Base-by-base conservation (phyloP, 108 stramenopile genomes). In the Nannochloropsis granulata region DNA sequence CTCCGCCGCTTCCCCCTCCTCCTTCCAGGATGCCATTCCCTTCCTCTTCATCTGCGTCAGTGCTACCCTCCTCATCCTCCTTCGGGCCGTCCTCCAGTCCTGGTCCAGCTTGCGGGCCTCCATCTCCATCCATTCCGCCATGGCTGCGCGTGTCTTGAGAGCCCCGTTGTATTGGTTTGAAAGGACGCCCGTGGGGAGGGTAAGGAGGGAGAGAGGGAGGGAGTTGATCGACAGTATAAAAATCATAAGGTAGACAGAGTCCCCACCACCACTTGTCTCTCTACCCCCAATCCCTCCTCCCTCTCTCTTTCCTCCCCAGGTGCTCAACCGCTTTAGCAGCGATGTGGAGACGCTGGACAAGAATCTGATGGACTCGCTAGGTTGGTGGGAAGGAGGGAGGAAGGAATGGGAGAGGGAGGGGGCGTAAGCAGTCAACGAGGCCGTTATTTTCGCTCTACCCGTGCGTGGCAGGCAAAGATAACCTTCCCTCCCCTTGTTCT, bases 271-370 rank as follows among this genome's bases (percentile, higher is more conserved):
- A 71, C n/a, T n/a, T 71, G 2, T n/a, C 56, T 71, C n/a, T 71
- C 2, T n/a, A 46, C 45, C 45, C 56, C 16, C n/a, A 5, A 71
- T 71, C n/a, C 16, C 56, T 10, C 7, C 56, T n/a, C 16, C 56
- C 56, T n/a, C 56, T n/a, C 16, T 71, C 56, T 7, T 16, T n/a
- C 56, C 1, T n/a, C 2, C 21, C 56, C 56, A 71, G 56, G 56
- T 71, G 16, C 56, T 71, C 21, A 71, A 71, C 80, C 56, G 94
- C n/a, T 94, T 95, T 88, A 87, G 87, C 85, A 93, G 92, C 90
- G 98, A 99, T 86, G 86, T 96, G 56, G 95, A 96, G 88, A 96
- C 95, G 0, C 86, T 98, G 21, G 99, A 99, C 90, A 94, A 96
- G 87, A 82, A 93, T 79, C 89, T 97, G 13, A 88, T 95, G 78